Base-by-base conservation (phyloP, 495 filamentous ascomycete species). In the Aspergillus funiculosus region DNA sequence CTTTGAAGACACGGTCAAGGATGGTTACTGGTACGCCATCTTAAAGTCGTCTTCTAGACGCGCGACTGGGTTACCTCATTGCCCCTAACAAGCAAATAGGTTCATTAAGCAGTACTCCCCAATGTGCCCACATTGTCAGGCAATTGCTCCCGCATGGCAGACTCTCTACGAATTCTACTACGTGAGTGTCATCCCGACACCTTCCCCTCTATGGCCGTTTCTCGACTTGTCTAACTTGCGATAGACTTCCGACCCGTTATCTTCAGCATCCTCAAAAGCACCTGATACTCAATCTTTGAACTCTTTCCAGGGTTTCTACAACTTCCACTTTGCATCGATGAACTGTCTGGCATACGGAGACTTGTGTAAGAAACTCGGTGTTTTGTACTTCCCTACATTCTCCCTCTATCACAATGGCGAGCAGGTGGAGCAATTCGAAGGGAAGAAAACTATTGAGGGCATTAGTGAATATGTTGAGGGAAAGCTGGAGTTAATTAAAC, bases 81-180 rank as follows among this genome's bases (percentile, higher is more conserved):
- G 20, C 6, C 24, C 18, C 60, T 66, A 35, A 68, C 50, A 9
- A 19, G 14, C 17, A 30, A 22, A 30, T 43, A 84, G 82, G 82
- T 75, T 89, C 52, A 74, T 90, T 17, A 87, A 90, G 60, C 78
- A 82, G 60, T 86, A 81, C 60, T 89, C 86, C 39, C 84, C 82
- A 7, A 77, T 72, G 18, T 96, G 90, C 60, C 69, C 67, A 28
- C 92, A 97, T 66, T 97, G 94, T 68, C 69, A 75, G 53, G 71
- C 73, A 29, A 81, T 87, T 53, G 88, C 86, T 25, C 94, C 94
- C 19, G 82, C 78, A 39, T 97, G 81, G 75, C 88, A 96, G 69
- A 95, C 91, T 5, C 69, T 94, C 17, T 94, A 95, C 68, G 92
- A 97, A 63, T 96, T 80, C 67, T 95, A 96, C 69, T 95, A 90